phyloP scores from a whole-genome alignment of 176 grass and related monocot genomes.

The Luzula sylvatica region DNA sequence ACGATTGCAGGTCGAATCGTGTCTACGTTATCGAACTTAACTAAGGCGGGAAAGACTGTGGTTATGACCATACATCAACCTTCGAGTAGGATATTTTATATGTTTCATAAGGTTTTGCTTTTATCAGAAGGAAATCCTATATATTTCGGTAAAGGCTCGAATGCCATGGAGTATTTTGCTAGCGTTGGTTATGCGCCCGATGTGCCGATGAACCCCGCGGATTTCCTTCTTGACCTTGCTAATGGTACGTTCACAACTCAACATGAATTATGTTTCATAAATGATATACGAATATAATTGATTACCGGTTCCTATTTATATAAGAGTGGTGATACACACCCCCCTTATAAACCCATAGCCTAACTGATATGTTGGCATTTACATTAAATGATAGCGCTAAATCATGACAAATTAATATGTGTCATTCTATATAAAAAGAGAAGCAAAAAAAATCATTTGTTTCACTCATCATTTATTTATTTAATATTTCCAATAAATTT shows the following conservation, averaged over 20 bases:
- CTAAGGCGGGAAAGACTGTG: slow-evolving; percentile 24
- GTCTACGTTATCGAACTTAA: slow-evolving; percentile 24
- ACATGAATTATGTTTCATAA: too few species aligned
- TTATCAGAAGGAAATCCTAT: slow-evolving; percentile 29
- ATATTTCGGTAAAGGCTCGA: slow-evolving; percentile 31
- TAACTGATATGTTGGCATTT: too few species aligned
- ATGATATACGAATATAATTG: too few species aligned
- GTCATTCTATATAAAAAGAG: too few species aligned
- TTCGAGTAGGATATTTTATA: slow-evolving; percentile 42
- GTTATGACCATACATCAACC: slow-evolving; percentile 53
- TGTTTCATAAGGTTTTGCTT: slow-evolving; percentile 44
- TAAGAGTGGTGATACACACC: too few species aligned
- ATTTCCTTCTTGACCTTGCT: slow-evolving; percentile 50
- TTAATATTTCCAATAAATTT: too few species aligned
- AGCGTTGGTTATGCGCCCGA: slow-evolving; percentile 20
- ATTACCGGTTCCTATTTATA: too few species aligned
- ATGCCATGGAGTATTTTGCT: slow-evolving; percentile 34
- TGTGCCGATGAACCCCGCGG: slow-evolving; percentile 32
- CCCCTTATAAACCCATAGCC: too few species aligned
- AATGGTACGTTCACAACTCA: slow-evolving; percentile 18
- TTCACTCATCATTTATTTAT: too few species aligned
- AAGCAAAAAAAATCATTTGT: too few species aligned
- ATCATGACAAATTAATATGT: too few species aligned
- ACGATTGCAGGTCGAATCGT: slow-evolving; percentile 33
- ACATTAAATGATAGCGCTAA: too few species aligned